Evolutionary conservation across 768 basidiomycete species (phyloP).

Genomic region (Lentinula sp.): DNA sequence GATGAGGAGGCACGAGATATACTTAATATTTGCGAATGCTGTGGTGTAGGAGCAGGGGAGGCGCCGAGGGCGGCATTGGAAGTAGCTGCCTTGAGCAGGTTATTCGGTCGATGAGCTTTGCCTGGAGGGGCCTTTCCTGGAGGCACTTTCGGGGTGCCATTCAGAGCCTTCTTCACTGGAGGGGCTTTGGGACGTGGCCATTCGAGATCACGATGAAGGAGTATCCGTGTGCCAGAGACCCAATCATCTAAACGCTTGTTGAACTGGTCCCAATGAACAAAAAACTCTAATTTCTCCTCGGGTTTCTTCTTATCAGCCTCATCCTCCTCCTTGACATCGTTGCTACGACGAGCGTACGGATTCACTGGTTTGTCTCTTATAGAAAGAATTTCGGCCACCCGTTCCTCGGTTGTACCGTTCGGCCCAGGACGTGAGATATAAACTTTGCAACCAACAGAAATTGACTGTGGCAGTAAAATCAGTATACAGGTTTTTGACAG

Average conservation of each 20-base stretch:
- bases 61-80: slow-evolving; percentile 55
- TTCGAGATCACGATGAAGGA: slow-evolving; percentile 82
- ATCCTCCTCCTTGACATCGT: slow-evolving; percentile 37
- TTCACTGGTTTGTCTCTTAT: slow-evolving; percentile 83
- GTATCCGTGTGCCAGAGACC: slow-evolving; percentile 84
- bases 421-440: slow-evolving; percentile 71
- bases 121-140: slow-evolving; percentile 62
- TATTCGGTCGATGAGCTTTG: slow-evolving; percentile 55
- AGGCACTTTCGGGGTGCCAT: slow-evolving; percentile 44
- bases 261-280: slow-evolving; percentile 98
- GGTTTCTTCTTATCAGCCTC: slow-evolving; percentile 37
- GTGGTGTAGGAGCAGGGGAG: slow-evolving; percentile 54
- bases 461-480: slow-evolving; percentile 47
- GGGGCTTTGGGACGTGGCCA: slow-evolving; percentile 88
- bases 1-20: slow-evolving; percentile 40
- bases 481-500: slow-evolving; percentile 14
- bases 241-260: slow-evolving; percentile 99
- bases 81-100: slow-evolving; percentile 64
- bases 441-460: slow-evolving; percentile 93
- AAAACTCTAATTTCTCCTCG: slow-evolving; percentile 87
- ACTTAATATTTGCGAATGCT: slow-evolving; percentile 23
- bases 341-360: slow-evolving; percentile 45
- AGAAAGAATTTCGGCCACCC: slow-evolving; percentile 92
- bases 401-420: slow-evolving; percentile 77
- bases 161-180: slow-evolving; percentile 47